Base-by-base conservation (phyloP, 345 rosid species). In the Hibiscus syriacus region DNA sequence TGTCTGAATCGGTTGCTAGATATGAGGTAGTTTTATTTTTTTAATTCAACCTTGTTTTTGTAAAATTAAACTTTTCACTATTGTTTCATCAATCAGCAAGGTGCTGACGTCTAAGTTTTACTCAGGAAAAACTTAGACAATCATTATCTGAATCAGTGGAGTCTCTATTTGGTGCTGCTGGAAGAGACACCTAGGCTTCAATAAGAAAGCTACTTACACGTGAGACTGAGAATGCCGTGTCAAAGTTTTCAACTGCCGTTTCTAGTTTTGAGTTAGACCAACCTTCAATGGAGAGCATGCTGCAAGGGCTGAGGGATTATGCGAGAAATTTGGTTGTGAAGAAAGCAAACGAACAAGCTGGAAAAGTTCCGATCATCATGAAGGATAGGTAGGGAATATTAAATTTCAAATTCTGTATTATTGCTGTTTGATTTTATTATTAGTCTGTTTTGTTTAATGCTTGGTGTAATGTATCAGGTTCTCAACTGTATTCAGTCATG, bases 281-380 rank as follows among this genome's bases (percentile, higher is more conserved):
- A 43, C 68, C 71, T 23, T 66, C 69, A 26, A 27, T 67, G 72
- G 82, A 82, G 64, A 73, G 38, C 62, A 78, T 78, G 84, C 78
- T 83, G 75, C 81, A 78, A 74, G 78, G 77, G 59, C 69, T 89
- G 57, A 78, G 81, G 70, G 73, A 80, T 27, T 74, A 68, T 76
- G 83, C 90, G 46, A 80, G 80, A 74, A 77, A 79, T 71, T 34
- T 89, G 53, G 89, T 86, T 57, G 86, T 77, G 84, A 86, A 82
- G 70, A 89, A 83, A 48, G 86, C 92, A 27, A 89, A 82, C 78
- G 89, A 89, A 78, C 87, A 82, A 70, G 90, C 96, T 46, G 85
- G 82, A 49, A 83, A 87, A 76, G 81, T 87, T 78, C 72, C 87
- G 68, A 84, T 85, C 65, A 79, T 76, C 79, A 89, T 89, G 92